A percentile compares a stretch with the other conserved stretches of the same genome.
Conservation (phyloP, 495 filamentous ascomycete genomes). For the Penicillium roqueforti region DNA sequence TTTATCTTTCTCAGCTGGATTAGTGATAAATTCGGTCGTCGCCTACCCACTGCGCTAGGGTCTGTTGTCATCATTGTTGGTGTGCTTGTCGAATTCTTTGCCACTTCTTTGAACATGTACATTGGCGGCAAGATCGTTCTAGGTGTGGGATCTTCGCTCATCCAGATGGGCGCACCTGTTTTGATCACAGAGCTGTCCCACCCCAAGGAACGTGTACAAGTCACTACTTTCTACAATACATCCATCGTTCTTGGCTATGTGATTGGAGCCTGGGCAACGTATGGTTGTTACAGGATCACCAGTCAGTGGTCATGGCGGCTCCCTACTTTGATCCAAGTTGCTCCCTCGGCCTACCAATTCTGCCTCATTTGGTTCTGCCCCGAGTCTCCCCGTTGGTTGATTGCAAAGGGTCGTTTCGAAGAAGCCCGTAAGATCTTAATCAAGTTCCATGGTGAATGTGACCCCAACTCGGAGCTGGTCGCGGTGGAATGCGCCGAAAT, state of each 20-base stretch:
- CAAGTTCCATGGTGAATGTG: slow-evolving; percentile 28
- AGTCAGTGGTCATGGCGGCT: slow-evolving; percentile 47
- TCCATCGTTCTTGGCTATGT: slow-evolving; percentile 60
- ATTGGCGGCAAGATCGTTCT: slow-evolving; percentile 42
- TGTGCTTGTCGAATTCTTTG: slow-evolving; percentile 49
- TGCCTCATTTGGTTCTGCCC: slow-evolving; percentile 42
- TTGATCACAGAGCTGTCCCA: slow-evolving; percentile 60
- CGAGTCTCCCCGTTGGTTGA: slow-evolving; percentile 44
- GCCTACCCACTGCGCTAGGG: slow-evolving; percentile 54
- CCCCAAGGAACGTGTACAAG: slow-evolving; percentile 58
- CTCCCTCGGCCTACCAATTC: slow-evolving; percentile 42
- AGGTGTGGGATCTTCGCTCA: slow-evolving; percentile 57
- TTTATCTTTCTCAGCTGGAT: slow-evolving; percentile 58
- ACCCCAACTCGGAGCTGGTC: slow-evolving; percentile 18
- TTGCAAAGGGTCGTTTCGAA: slow-evolving; percentile 30
- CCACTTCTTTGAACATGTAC: slow-evolving; percentile 42
- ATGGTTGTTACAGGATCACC: slow-evolving; percentile 28
- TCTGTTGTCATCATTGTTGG: slow-evolving; percentile 59
- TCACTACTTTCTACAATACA: slow-evolving; percentile 62
- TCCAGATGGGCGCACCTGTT: slow-evolving; percentile 60
- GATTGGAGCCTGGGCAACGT: slow-evolving; percentile 29
- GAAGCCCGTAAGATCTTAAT: slow-evolving; percentile 35
- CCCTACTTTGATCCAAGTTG: slow-evolving; percentile 51
- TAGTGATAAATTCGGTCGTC: slow-evolving; percentile 56
- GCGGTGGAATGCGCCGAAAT: slow-evolving; percentile 27